Evolutionary conservation across 1,284 basidiomycete genomes (phyloP).

Genomic region (Hypsizygus ulmarius): DNA sequence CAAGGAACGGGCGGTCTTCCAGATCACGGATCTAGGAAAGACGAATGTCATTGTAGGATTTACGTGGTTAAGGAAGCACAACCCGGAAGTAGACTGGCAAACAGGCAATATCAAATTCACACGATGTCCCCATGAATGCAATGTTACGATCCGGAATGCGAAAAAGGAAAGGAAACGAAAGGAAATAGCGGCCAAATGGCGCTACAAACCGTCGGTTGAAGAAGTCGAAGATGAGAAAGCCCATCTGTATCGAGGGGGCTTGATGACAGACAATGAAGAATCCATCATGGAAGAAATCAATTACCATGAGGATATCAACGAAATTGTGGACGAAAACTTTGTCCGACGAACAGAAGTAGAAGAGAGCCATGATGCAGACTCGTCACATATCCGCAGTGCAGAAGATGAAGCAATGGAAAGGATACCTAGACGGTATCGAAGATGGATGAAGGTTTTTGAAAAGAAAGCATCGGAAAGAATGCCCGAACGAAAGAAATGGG

Average conservation of each 20-base stretch:
- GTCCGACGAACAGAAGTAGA: no score
- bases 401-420: neutral
- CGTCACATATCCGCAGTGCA: neutral
- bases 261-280: neutral
- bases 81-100: slow-evolving; percentile 28
- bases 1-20: no score
- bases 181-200: neutral
- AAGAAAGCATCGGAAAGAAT: slow-evolving; percentile 5
- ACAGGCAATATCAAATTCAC: slow-evolving; percentile 21
- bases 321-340: no score
- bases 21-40: slow-evolving; percentile 24
- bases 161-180: neutral
- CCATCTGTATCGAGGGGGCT: neutral
- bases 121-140: slow-evolving; percentile 21
- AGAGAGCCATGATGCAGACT: no score
- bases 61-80: slow-evolving; percentile 27
- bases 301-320: no score
- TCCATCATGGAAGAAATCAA: no score
- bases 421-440: neutral
- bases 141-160: neutral
- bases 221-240: no score
- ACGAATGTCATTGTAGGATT: slow-evolving; percentile 25
- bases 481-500: slow-evolving; percentile 3
- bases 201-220: neutral
- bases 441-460: slow-evolving; percentile 1